These are phyloP conservation scores for Ceratobasidium theobromae DNA, from an alignment of 1,284 basidiomycete species.

Conservation along the genomic window DNA sequence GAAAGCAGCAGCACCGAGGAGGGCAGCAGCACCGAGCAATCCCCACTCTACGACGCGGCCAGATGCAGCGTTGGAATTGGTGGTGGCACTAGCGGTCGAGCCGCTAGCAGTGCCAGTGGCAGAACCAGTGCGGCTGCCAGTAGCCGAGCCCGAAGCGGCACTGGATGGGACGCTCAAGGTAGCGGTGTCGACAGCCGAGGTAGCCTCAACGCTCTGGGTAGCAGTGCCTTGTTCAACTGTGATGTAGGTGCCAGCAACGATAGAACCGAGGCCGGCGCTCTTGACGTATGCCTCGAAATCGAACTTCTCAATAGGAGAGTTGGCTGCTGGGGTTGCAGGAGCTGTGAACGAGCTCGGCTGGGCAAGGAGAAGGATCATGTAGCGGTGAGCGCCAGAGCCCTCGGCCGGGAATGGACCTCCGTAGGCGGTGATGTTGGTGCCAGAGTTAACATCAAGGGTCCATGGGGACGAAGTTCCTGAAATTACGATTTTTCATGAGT, in stretches of 20 bases:
- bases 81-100: constrained; percentile 43
- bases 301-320: constrained; percentile 44
- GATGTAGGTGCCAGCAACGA: constrained; percentile 71
- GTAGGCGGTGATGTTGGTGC: constrained; percentile 64
- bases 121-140: constrained; percentile 34
- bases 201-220: constrained; percentile 55
- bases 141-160: constrained; percentile 34
- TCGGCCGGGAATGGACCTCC: constrained; percentile 68
- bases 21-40: constrained; percentile 30
- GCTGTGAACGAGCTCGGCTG: constrained; percentile 36
- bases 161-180: constrained; percentile 48
- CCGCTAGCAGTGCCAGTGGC: constrained; percentile 35
- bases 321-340: constrained; percentile 28
- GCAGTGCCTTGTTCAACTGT: constrained; percentile 68
- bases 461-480: constrained; percentile 41
- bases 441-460: constrained; percentile 52
- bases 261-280: constrained; percentile 55
- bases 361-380: constrained; percentile 37
- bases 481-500: constrained; percentile 4
- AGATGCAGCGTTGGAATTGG: constrained; percentile 39
- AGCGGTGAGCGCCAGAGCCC: constrained; percentile 72
- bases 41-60: constrained; percentile 33
- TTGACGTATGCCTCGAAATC: constrained; percentile 56
- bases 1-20: constrained; percentile 24
- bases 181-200: constrained; percentile 62